Evolutionary conservation across 2,329 filamentous ascomycete genomes (phyloP), one percentile per base, ranked within the genome.

Genomic region (Cryphonectria carpinicola): DNA sequence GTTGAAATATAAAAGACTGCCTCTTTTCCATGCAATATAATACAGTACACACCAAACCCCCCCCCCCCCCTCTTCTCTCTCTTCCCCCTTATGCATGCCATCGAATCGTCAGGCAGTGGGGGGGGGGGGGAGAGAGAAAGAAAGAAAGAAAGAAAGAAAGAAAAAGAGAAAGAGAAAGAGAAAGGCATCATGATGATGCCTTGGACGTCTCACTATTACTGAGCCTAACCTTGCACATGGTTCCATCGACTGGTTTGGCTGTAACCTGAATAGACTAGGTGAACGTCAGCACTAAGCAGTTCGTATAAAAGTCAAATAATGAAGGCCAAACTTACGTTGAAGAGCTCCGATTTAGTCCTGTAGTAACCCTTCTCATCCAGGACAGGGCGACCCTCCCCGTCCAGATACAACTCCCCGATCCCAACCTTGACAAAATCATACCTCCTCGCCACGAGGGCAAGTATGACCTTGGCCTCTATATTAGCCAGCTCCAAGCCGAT

Each of bases 401-500:
- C 75, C 56, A 74, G 54, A 10, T 74, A 74, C 10, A 72, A 56
- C 75, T 79, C 78, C 1, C 79, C 79, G 19, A 78, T 54, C 0
- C 79, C 79, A 0, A 77, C 74, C 72, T 80, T 80, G 60, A 74
- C 71, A 71, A 80, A 79, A 60, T 80, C 77, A 67, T 77, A 80
- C 39, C 73, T 73, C 61, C 78, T 73, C 39, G 74, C 76, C 8
- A 78, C 74, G 4, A 74, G 74, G n/a, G 79, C 78, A 22, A 80
- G 68, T 49, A 81, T 78, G 37, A 80, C 75, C 17, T 78, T 74
- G 13, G 76, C 75, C 73, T 80, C 79, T 49, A 80, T 76, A 28
- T 77, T 85, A 0, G 85, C 87, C 46, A 89, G 78, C 71, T 86
- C 84, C 75, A 87, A 84, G 0, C 87, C 87, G 46, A 89, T 84